Evolutionary conservation across 2,329 filamentous ascomycete genomes (phyloP).

Genomic region (Fusarium neocosmosporiellum): DNA sequence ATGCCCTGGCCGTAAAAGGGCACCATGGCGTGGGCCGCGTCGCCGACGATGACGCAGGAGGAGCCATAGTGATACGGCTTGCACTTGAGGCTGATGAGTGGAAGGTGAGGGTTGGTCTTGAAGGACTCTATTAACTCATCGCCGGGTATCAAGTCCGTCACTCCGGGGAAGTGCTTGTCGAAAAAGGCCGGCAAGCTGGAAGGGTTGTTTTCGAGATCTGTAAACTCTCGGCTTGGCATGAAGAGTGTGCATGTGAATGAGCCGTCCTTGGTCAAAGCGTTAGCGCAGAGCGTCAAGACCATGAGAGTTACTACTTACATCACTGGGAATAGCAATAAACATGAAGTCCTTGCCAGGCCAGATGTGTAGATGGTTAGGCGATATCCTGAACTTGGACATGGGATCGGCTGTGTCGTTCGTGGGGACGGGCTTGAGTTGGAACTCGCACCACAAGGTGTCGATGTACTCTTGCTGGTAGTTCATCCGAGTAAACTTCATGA

Average conservation of each 20-base stretch:
- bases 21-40: constrained; percentile 97
- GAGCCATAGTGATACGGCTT: constrained; percentile 84
- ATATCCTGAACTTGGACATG: constrained; percentile 75
- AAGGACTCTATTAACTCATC: constrained; percentile 80
- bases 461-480: constrained; percentile 96
- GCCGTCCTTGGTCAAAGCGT: constrained; percentile 70
- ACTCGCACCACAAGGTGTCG: constrained; percentile 97
- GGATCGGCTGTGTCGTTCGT: constrained; percentile 43
- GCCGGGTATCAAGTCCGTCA: constrained; percentile 76
- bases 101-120: constrained; percentile 84
- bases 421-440: constrained; percentile 74
- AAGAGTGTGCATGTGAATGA: constrained; percentile 97
- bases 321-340: constrained; percentile 95
- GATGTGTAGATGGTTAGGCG: constrained; percentile 94
- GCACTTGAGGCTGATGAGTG: constrained; percentile 94
- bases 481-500: constrained; percentile 96
- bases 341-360: constrained; percentile 96
- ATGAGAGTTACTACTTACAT: constrained; percentile 53
- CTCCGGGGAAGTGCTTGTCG: constrained; percentile 85
- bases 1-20: constrained; percentile 99
- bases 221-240: constrained; percentile 77
- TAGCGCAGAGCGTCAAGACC: background rate
- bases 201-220: constrained; percentile 72
- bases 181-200: constrained; percentile 78
- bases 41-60: constrained; percentile 86